phyloP scores from a whole-genome alignment of 805 yeast species.

The Lachancea lanzarotensis region DNA sequence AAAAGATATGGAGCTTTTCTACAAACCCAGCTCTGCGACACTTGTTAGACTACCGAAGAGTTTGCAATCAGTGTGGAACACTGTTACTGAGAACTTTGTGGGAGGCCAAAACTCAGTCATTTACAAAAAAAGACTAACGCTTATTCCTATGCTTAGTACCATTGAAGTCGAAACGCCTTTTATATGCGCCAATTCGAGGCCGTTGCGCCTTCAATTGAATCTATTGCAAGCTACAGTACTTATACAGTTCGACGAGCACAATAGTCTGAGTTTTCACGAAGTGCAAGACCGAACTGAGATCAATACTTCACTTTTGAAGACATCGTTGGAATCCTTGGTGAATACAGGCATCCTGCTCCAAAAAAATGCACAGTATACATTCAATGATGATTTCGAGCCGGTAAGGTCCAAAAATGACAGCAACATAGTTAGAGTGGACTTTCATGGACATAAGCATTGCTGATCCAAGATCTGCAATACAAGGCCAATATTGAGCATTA shows the following conservation, averaged over 20 bases:
- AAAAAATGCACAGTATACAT: not conserved
- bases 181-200: constrained; percentile 3
- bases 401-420: not conserved
- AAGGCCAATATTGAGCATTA: too few species aligned
- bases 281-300: constrained; percentile 2
- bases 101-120: not conserved
- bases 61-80: constrained; percentile 1
- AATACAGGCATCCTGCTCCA: not conserved
- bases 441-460: not conserved
- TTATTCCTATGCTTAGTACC: constrained; percentile 8
- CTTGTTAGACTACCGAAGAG: not conserved
- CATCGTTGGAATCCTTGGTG: not conserved
- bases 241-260: constrained; percentile 18
- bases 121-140: constrained; percentile 2
- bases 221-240: constrained; percentile 25
- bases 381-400: constrained; percentile 3
- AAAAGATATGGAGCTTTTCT: not conserved
- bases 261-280: constrained; percentile 10
- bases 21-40: not conserved
- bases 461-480: too few species aligned
- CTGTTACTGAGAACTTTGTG: not conserved
- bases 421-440: not conserved
- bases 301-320: not conserved
- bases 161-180: constrained; percentile 15
- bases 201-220: constrained; percentile 21